These are phyloP conservation scores for Dictyophora rubrovolvata DNA, from an alignment of 768 basidiomycete genomes.

Conservation along the genomic window DNA sequence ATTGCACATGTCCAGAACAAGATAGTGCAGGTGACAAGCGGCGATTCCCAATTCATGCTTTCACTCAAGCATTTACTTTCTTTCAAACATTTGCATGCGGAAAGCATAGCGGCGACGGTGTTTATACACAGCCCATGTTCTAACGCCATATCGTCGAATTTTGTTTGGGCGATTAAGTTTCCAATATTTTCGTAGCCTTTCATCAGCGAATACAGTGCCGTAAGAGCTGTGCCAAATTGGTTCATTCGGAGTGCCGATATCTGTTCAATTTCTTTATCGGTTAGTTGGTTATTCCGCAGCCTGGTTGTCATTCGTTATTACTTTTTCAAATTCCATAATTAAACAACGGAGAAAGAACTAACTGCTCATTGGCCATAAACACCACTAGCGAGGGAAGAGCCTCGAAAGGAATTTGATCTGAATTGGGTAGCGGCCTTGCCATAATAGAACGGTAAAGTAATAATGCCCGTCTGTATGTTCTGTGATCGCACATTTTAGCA, in stretches of 20 bases:
- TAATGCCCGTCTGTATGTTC: background rate
- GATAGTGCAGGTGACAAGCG: constrained; percentile 3
- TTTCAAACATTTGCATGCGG: constrained; percentile 1
- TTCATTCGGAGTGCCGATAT: background rate
- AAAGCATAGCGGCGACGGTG: background rate
- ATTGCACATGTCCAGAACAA: constrained; percentile 9
- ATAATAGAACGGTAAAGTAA: constrained; percentile 2
- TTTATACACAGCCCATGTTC: constrained; percentile 6
- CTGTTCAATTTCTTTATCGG: background rate
- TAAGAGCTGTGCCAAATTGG: background rate
- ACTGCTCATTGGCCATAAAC: constrained; percentile 2
- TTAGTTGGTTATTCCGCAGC: background rate
- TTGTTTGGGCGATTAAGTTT: background rate
- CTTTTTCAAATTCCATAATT: background rate
- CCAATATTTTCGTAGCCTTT: background rate
- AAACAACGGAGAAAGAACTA: background rate
- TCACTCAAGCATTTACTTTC: constrained; percentile 1
- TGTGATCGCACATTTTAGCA: background rate
- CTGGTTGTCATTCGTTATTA: background rate
- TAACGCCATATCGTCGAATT: constrained; percentile 6
- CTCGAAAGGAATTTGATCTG: background rate
- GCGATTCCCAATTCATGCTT: constrained; percentile 8
- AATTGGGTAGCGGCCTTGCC: background rate
- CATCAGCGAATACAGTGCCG: background rate
- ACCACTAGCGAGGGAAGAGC: background rate